Conservation (phyloP, 2,329 filamentous ascomycete species). For the Metarhizium guizhouense region DNA sequence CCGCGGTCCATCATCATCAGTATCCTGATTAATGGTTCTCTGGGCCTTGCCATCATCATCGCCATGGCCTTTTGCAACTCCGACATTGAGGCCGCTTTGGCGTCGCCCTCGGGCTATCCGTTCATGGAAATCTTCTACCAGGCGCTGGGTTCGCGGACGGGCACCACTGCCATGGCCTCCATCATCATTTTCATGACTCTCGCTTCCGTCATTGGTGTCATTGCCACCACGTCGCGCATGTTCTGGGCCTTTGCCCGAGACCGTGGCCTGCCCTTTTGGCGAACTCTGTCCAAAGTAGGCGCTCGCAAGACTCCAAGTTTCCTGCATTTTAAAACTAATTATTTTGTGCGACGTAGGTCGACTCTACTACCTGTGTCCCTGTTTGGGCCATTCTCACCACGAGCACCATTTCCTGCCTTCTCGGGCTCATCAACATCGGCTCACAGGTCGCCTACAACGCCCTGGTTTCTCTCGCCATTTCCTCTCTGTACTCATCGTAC, state of each 20-base stretch:
- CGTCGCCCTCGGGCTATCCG: conserved; percentile 30
- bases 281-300: conserved; percentile 16
- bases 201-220: conserved; percentile 43
- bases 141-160: conserved; percentile 37
- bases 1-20: conserved; percentile 41
- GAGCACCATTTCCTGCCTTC: conserved; percentile 17
- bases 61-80: neutral
- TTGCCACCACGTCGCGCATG: conserved; percentile 48
- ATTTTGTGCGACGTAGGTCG: neutral
- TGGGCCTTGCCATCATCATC: neutral
- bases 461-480: conserved; percentile 20
- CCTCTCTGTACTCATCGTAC: conserved; percentile 21
- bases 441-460: conserved; percentile 20
- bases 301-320: neutral
- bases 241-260: conserved; percentile 42
- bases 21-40: conserved; percentile 14
- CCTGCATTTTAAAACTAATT: neutral
- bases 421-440: conserved; percentile 26
- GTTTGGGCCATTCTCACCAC: conserved; percentile 18
- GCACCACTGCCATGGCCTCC: conserved; percentile 39
- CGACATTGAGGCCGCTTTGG: neutral
- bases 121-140: conserved; percentile 51
- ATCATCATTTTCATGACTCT: conserved; percentile 41
- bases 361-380: conserved; percentile 18
- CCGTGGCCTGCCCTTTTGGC: conserved; percentile 20